Evolutionary conservation across 2,329 filamentous ascomycete species (phyloP).

Genomic region (Sarocladium brachiariae): DNA sequence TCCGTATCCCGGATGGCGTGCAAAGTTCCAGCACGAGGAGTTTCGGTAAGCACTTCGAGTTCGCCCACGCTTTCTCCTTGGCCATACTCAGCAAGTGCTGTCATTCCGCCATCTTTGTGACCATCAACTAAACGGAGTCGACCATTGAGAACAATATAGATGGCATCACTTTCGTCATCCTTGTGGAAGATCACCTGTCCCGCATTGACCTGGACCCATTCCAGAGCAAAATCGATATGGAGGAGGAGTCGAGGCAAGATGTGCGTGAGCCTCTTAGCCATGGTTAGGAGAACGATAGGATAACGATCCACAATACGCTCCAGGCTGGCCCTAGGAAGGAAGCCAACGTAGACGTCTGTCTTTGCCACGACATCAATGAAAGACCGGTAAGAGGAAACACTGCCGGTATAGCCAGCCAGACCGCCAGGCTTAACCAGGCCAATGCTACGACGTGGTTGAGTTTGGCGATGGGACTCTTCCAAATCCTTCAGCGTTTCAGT

Average conservation of each 20-base stretch:
- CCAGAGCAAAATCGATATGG: conserved; percentile 95
- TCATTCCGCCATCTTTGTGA: conserved; percentile 71
- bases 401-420: conserved; percentile 88
- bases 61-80: conserved; percentile 98
- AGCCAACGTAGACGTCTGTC: conserved; percentile 96
- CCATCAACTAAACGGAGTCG: conserved; percentile 81
- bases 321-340: conserved; percentile 75
- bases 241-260: conserved; percentile 83
- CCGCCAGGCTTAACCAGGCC: conserved; percentile 92
- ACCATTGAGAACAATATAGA: conserved; percentile 95
- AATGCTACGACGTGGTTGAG: conserved; percentile 55
- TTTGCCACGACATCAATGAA: conserved; percentile 97
- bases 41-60: conserved; percentile 93
- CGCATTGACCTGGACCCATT: conserved; percentile 96
- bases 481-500: conserved; percentile 22
- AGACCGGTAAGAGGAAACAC: conserved; percentile 88
- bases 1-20: conserved; percentile 97
- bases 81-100: conserved; percentile 84
- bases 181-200: conserved; percentile 93
- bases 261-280: conserved; percentile 90
- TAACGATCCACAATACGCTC: conserved; percentile 91
- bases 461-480: conserved; percentile 37
- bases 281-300: conserved; percentile 84
- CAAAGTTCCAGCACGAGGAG: conserved; percentile 78
- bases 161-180: conserved; percentile 92